Base-by-base conservation (phyloP, 805 yeast genomes). In the Wickerhamiella hasegawae region DNA sequence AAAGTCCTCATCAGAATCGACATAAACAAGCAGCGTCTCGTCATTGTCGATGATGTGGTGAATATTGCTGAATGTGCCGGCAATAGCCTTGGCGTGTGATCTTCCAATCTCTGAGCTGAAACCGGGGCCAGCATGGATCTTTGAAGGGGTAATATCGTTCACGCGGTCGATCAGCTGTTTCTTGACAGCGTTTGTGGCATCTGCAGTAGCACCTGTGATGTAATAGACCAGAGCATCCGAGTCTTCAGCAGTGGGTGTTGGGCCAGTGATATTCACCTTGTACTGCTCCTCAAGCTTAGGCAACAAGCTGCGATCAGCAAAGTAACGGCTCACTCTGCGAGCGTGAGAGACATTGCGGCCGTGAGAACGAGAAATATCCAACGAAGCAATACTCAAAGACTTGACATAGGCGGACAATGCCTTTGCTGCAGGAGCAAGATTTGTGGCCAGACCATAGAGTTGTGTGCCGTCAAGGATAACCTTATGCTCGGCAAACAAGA, bases 281-380 rank as follows among this genome's bases (percentile, higher is more conserved):
- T 53, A 41, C 27, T 56, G 50, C 38, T 49, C 39, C 55, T 76
- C 50, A 53, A 68, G 48, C 44, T 61, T 49, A 46, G 57, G 53
- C 32, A 54, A 32, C 53, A 43, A 44, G 24, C 49, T 46, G 4
- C 45, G 35, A 19, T 50, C 42, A 8, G 37, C 41, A 33, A 90
- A 76, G 53, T 65, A 80, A 10, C 76, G 65, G 29, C 83, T 76
- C 38, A 90, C 63, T 28, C 73, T 68, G 41, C 71, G 70, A 8
- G 94, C 95, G 49, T 90, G 97, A 14, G 61, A 54, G 35, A 70
- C 51, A 51, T 81, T 71, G 44, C 79, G 81, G 49, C 83, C 80
- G 54, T 90, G 96, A 21, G 97, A 94, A 56, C 71, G 76, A 9
- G 92, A 73, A 55, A 90, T 75, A 48, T 84, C 94, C 50, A 90